These are phyloP conservation scores for Clonostachys sp. DNA, from an alignment of 2,329 filamentous ascomycete species.

Conservation along the genomic window DNA sequence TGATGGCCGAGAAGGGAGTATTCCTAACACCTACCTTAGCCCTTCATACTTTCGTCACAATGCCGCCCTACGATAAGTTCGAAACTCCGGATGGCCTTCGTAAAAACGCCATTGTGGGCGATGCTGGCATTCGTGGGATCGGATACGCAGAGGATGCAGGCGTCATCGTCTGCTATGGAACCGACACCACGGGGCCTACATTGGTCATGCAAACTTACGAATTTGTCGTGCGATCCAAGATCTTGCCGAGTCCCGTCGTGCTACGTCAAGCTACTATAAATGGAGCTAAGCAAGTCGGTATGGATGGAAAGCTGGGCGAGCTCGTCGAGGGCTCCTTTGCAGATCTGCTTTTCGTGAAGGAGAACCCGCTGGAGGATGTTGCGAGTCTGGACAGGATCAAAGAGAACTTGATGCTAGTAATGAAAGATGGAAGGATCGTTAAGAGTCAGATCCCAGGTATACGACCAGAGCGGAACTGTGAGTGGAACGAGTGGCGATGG, in stretches of 20 bases:
- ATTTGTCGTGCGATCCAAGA: constrained; percentile 18
- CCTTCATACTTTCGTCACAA: constrained; percentile 31
- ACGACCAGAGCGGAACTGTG: too few species aligned
- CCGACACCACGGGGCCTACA: constrained; percentile 25
- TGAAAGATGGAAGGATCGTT: constrained; percentile 42
- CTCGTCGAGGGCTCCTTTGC: constrained; percentile 43
- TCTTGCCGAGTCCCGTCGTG: constrained; percentile 13
- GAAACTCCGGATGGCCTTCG: constrained; percentile 32
- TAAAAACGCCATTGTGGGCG: constrained; percentile 46
- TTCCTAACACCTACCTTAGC: constrained; percentile 48
- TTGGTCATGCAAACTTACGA: constrained; percentile 21
- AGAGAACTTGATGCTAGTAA: constrained; percentile 39
- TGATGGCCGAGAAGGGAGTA: constrained; percentile 42
- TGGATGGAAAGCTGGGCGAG: constrained; percentile 41
- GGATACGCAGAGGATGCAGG: constrained; percentile 44
- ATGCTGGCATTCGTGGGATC: constrained; percentile 37
- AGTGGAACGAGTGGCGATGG: too few species aligned
- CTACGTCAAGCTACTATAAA: constrained; percentile 33
- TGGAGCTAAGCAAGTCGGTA: constrained; percentile 40
- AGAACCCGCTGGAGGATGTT: constrained; percentile 52
- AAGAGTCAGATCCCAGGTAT: too few species aligned
- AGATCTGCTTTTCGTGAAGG: constrained; percentile 46
- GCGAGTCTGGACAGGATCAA: constrained; percentile 41
- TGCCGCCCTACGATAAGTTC: constrained; percentile 34
- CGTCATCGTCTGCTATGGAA: constrained; percentile 51